Evolutionary conservation across 192 early-diverging fungal species (phyloP), one percentile per base, ranked within the genome.

Genomic region (Gigaspora rosea): DNA sequence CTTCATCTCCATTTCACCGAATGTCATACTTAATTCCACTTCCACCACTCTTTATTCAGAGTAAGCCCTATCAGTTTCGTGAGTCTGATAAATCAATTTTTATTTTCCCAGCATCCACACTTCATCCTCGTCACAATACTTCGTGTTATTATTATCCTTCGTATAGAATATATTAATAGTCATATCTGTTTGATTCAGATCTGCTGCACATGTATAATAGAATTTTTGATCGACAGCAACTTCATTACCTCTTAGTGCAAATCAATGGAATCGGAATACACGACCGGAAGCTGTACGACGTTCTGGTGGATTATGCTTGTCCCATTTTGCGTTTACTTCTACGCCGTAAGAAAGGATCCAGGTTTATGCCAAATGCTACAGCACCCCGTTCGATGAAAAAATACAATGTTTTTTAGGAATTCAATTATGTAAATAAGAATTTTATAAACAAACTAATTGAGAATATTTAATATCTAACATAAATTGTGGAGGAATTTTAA

Each of bases 371-470:
- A 12, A 48, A 64, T 61, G 63, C 48, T 11, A 63, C 46, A 2
- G 88, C 86, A n/a, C 88, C 88, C 62, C 86, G 80, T 27, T 84
- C 84, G 4, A 89, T 41, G 36, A 41, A 41, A 41, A 41, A 41
- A 41, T 41, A 41, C 2, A 5, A 41, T 41, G 36, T 41, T 41
- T 41, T 5, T 41, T 41, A 41, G 36, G 5, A 41, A 41, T 41
- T 41, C 36, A 41, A 41, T 41, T 41, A 41, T 41, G 5, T 3
- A 5, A 41, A 5, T 41, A 41, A 41, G 36, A 41, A 41, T 3
- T 3, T 3, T 41, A 41, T 41, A 5, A 41, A 41, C 2, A 41
- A 41, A 41, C 5, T 41, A 41, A 41, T 41, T 41, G 36, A 41
- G 5, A 41, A 41, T 41, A 41, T 41, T 41, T 41, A 41, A 80